Percentiles rank a stretch among this genome's conserved stretches.
These are phyloP conservation scores for Agaricus sinodeliciosus DNA, from an alignment of 768 basidiomycete species.

Conservation along the genomic window DNA sequence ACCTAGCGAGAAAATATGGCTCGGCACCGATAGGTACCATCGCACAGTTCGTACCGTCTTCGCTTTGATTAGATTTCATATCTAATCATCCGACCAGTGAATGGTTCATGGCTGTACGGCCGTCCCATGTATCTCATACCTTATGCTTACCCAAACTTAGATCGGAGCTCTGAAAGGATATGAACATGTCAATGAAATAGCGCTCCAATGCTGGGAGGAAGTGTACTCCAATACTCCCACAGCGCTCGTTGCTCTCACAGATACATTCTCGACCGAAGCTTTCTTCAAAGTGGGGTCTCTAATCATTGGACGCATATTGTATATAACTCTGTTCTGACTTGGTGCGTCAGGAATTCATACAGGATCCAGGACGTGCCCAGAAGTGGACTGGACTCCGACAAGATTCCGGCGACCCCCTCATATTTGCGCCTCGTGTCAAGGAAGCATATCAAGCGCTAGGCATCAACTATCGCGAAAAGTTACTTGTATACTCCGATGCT, in stretches of 20 bases:
- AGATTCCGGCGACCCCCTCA: slow-evolving; percentile 87
- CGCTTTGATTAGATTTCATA: neutral
- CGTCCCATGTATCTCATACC: neutral
- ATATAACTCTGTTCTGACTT: neutral
- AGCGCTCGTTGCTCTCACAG: slow-evolving; percentile 74
- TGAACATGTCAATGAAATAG: slow-evolving; percentile 60
- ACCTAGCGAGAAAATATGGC: slow-evolving; percentile 74
- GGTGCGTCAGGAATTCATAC: slow-evolving; percentile 44
- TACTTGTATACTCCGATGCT: slow-evolving; percentile 63
- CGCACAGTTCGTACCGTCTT: slow-evolving; percentile 57
- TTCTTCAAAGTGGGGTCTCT: slow-evolving; percentile 66
- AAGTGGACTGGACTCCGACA: slow-evolving; percentile 85
- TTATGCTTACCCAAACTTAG: slow-evolving; percentile 28
- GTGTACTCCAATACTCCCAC: slow-evolving; percentile 48
- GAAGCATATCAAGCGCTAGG: slow-evolving; percentile 65
- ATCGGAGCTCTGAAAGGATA: slow-evolving; percentile 84
- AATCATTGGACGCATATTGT: neutral
- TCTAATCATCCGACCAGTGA: slow-evolving; percentile 36
- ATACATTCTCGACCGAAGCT: slow-evolving; percentile 85
- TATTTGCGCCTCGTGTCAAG: slow-evolving; percentile 72
- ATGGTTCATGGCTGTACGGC: slow-evolving; percentile 84
- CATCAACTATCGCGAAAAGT: slow-evolving; percentile 57
- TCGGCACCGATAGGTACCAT: slow-evolving; percentile 73
- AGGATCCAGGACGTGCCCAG: slow-evolving; percentile 50
- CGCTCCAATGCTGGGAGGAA: slow-evolving; percentile 83